Evolutionary conservation across 768 basidiomycete genomes (phyloP), one percentile per base, ranked within the genome.

Genomic region (Tulasnella sp.): DNA sequence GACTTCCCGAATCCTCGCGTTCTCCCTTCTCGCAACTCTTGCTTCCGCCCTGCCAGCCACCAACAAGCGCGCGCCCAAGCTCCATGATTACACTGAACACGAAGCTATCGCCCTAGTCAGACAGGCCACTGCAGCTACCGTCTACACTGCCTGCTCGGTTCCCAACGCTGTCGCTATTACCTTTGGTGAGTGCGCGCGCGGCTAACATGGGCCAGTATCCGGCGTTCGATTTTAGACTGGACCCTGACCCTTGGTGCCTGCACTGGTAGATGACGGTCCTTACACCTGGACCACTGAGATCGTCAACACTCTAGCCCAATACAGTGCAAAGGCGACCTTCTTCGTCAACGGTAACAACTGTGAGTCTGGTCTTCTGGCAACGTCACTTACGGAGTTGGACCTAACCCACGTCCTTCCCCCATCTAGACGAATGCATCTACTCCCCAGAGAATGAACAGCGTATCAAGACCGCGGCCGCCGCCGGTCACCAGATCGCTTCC

Each of bases 201-300:
- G 12, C 49, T 42, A 17, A 17, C 42, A n/a, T n/a, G n/a, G n/a
- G 49, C 19, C 49, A 5, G 6, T 17, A 9, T 4, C 6, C 17
- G n/a, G 14, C 3, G 3, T 54, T 54, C 22, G 52, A 54, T 19
- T 54, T 54, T 54, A 19, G 22, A 54, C 52, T n/a, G 52, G 52
- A 54, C 52, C 52, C 52, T 54, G 25, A 54, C 52, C 17, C 5
- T 5, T 4, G 22, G 3, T 19, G 3, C 22, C 8, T 54, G 49
- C 49, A 19, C 49, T 1, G 75, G 22, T 76, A 74, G 78, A 79
- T 71, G 78, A 79, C 45, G 78, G 78, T 19, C 78, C 78, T 1
- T 76, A 76, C 68, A 67, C 38, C 17, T 79, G 69, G 71, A 72
- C 70, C 25, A 31, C 36, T 22, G 31, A 76, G 29, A 69, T 79